Evolutionary conservation across 441 rosid genomes (phyloP), one percentile per base, ranked within the genome.

Genomic region (Biscutella laevigata): DNA sequence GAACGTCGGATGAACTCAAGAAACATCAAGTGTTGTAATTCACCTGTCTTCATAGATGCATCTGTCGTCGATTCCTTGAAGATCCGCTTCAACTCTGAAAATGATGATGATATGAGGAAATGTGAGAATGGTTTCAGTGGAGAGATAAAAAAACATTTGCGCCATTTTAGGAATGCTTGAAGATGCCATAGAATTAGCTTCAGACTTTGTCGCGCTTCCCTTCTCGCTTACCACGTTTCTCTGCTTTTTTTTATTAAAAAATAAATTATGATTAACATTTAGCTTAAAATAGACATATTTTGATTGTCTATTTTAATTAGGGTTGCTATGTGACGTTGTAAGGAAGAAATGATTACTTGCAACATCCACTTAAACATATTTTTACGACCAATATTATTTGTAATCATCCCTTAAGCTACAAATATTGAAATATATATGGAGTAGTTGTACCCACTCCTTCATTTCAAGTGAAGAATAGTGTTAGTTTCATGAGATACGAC

Each of bases 31-130:
- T 65, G 70, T 73, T 65, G 64, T 73, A 55, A 63, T 70, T 76
- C 77, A 78, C 79, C 73, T 50, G 89, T 83, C 97, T 77, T 78
- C 97, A 85, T 88, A 77, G 95, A 81, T 79, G 82, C 87, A 88
- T 82, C 57, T 69, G 85, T 53, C n/a, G n/a, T 49, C 77, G 76
- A 15, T n/a, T n/a, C 9, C 52, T 33, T 50, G n/a, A n/a, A n/a
- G 16, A 30, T 60, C 28, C 28, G 7, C 24, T 35, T 49, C 59
- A 42, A 58, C 33, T 30, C 15, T 14, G 7, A 20, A 54, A n/a
- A n/a, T n/a, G n/a, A 46, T 11, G n/a, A 43, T 41, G 47, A 54
- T 54, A 39, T 21, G 42, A 38, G 4, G 44, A 52, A 62, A 37
- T 57, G 49, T 22, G 42, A 38, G 28, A 49, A 40, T 53, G 29